Evolutionary conservation across 805 yeast genomes (phyloP).

Genomic region (Pichia phayaonensis): DNA sequence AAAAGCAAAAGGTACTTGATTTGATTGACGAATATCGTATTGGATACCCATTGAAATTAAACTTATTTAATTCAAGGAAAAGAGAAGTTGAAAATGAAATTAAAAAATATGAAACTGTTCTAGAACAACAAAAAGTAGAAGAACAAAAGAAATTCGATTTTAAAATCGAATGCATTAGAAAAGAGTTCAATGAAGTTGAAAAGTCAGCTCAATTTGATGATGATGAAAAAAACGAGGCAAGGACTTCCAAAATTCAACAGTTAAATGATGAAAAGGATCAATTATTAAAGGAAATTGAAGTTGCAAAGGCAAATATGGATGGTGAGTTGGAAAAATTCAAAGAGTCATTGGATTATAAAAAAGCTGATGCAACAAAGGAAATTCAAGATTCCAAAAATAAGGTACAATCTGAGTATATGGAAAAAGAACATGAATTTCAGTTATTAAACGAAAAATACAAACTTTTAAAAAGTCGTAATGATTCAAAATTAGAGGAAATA

Average conservation of each 20-base stretch:
- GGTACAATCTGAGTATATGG: not conserved
- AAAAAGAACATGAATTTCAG: not conserved
- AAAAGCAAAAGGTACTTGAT: not conserved
- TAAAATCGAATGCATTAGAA: conserved; percentile 9
- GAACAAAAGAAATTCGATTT: not conserved
- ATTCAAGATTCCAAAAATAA: not conserved
- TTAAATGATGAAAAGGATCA: conserved; percentile 17
- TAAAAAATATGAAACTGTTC: not conserved
- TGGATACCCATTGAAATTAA: not conserved
- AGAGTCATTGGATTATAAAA: conserved; percentile 1
- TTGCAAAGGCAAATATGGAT: conserved; percentile 6
- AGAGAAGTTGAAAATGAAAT: not conserved
- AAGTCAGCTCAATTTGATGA: conserved; percentile 18
- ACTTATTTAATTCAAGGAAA: not conserved
- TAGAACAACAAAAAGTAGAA: not conserved
- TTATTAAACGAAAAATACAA: not conserved
- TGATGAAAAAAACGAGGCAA: conserved; percentile 25
- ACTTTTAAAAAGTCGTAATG: not conserved
- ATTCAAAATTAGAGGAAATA: not conserved
- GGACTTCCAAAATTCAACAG: conserved; percentile 14
- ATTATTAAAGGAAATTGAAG: conserved; percentile 19
- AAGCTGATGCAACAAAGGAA: not conserved
- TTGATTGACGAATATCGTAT: not conserved
- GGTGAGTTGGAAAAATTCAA: conserved; percentile 6
- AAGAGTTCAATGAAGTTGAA: conserved; percentile 15